These are phyloP conservation scores for Mycena crocata DNA, from an alignment of 768 basidiomycete genomes.

Conservation along the genomic window DNA sequence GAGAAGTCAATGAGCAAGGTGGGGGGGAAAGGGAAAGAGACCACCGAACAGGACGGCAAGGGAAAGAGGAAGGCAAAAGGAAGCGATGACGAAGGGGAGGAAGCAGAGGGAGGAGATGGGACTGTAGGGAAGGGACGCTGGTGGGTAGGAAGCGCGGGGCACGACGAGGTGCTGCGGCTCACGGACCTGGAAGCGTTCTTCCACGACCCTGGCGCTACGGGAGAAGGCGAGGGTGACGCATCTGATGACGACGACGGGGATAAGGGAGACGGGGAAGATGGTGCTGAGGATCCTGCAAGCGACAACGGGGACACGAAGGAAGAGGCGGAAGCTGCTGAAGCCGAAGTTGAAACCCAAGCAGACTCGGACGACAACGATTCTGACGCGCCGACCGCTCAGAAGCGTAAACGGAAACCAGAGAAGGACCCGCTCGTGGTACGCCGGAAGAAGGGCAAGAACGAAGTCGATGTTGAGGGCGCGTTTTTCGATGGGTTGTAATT, in stretches of 20 bases:
- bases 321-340: slow-evolving; percentile 36
- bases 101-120: slow-evolving; percentile 36
- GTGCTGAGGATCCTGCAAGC: slow-evolving; percentile 33
- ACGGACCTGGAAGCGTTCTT: slow-evolving; percentile 88
- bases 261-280: slow-evolving; percentile 33
- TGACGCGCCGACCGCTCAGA: slow-evolving; percentile 51
- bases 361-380: slow-evolving; percentile 37
- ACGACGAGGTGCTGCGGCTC: slow-evolving; percentile 87
- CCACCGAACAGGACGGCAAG: too few species aligned
- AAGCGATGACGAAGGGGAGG: slow-evolving; percentile 19
- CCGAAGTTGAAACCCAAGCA: slow-evolving; percentile 4
- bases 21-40: slow-evolving; percentile 31
- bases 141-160: slow-evolving; percentile 95
- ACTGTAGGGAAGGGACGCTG: slow-evolving; percentile 51
- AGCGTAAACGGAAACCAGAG: slow-evolving; percentile 68
- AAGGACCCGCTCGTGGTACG: slow-evolving; percentile 60
- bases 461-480: slow-evolving; percentile 64
- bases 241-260: slow-evolving; percentile 39
- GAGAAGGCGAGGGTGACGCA: slow-evolving; percentile 47
- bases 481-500: slow-evolving; percentile 81
- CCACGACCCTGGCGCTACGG: slow-evolving; percentile 45
- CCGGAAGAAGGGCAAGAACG: slow-evolving; percentile 71
- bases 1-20: not conserved
- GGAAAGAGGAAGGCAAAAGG: not conserved
- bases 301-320: slow-evolving; percentile 29